Base-by-base conservation (phyloP, 352 stramenopile species). In the Phytopythium litorale region DNA sequence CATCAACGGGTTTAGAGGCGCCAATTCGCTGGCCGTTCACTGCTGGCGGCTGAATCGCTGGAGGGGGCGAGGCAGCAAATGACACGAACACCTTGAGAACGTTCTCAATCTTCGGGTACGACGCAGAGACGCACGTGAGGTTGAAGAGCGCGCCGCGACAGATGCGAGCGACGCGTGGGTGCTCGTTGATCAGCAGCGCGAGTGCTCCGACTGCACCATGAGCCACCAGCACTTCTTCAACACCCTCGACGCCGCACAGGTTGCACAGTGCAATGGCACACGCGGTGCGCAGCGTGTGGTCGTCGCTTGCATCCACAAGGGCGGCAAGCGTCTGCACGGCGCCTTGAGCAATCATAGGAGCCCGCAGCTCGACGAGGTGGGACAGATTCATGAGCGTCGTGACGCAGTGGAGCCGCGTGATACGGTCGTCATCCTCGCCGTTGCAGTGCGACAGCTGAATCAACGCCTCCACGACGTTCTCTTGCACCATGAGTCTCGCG, bases 191-290 rank as follows among this genome's bases (percentile, higher is more conserved):
- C n/a, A 97, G 73, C 33, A 82, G 73, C 4, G 87, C 84, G 15
- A 97, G 72, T 12, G 90, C 84, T 19, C 84, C 70, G 38, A 96
- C 87, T 4, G 89, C 84, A 0, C 88, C 87, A 56, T 96, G 82
- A 28, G 90, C 85, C 1, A 97, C 89, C 16, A 97, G 57, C 23
- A 84, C 58, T 3, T 71, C 87, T 64, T 97, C 88, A 40, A 88
- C 75, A 3, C 87, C 87, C 32, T 88, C 73, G 12, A 95, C 64
- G 42, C 79, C 89, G 55, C 88, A 97, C 28, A 97, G 66, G 59
- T 97, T 97, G 33, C 86, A 92, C 11, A 97, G 61, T 1, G 90
- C 89, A 32, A 97, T 72, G 1, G 89, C 89, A 57, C 91, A 97
- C 1, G 87, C 88, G 0, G 78, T 89, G 21, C 83, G 73, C 28